Evolutionary conservation across 2,329 filamentous ascomycete genomes (phyloP).

Genomic region (Xylariaceae sp.): DNA sequence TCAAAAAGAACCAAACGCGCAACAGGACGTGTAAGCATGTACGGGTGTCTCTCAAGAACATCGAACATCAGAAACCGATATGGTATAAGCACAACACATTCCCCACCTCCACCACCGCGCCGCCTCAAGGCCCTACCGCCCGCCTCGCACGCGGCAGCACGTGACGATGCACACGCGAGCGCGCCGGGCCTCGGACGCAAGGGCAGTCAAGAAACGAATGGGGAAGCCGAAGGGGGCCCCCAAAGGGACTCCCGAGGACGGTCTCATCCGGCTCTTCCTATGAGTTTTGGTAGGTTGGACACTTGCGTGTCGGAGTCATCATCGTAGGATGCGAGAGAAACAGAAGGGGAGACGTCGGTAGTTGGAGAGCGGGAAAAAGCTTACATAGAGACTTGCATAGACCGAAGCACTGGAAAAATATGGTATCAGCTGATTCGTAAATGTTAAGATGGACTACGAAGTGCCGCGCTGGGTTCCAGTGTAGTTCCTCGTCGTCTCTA

Average conservation of each 20-base stretch:
- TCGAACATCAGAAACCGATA: conserved; percentile 23
- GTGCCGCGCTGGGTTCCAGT: too few relatives aligned
- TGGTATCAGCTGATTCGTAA: too few relatives aligned
- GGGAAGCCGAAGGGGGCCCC: conserved; percentile 20
- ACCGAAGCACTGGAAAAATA: too few relatives aligned
- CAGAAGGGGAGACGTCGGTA: too few relatives aligned
- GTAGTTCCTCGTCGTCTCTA: too few relatives aligned
- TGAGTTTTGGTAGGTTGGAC: conserved; percentile 32
- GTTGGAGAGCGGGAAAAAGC: too few relatives aligned
- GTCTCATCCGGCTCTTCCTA: conserved; percentile 39
- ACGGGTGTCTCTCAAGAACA: not conserved
- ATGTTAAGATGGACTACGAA: too few relatives aligned
- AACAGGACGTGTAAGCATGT: too few relatives aligned
- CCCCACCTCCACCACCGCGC: conserved; percentile 32
- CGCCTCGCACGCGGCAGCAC: conserved; percentile 33
- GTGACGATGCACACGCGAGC: conserved; percentile 36
- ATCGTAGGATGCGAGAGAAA: conserved; percentile 21
- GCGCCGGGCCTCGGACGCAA: conserved; percentile 20
- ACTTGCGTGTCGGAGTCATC: conserved; percentile 36
- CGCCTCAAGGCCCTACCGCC: conserved; percentile 16
- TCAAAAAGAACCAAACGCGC: not conserved
- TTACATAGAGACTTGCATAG: too few relatives aligned
- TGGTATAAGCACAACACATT: conserved; percentile 34
- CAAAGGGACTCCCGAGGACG: conserved; percentile 23
- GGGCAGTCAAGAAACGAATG: conserved; percentile 19